These are phyloP conservation scores for Pleomassaria siparia DNA, from an alignment of 2,329 filamentous ascomycete genomes.

Conservation along the genomic window DNA sequence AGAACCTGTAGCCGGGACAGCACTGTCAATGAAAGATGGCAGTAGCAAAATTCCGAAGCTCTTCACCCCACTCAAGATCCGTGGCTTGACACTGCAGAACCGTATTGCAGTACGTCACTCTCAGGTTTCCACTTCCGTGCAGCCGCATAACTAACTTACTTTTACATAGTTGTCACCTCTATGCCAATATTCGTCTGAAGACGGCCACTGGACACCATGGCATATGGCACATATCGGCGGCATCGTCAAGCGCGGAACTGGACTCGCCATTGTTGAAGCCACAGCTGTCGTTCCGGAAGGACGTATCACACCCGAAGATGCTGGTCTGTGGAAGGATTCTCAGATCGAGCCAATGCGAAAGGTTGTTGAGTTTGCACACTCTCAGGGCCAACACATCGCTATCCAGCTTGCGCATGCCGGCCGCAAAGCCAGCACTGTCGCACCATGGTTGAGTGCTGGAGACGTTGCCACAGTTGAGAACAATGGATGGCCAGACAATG, in stretches of 20 bases:
- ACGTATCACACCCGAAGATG: slow-evolving; percentile 78
- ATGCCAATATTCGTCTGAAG: slow-evolving; percentile 67
- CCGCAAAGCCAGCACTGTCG: slow-evolving; percentile 60
- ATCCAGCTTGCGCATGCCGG: slow-evolving; percentile 85
- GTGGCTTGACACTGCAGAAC: slow-evolving; percentile 66
- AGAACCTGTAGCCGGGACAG: slow-evolving; percentile 50
- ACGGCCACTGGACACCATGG: slow-evolving; percentile 77
- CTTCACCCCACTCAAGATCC: slow-evolving; percentile 59
- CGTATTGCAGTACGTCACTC: slow-evolving; percentile 48
- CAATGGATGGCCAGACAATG: slow-evolving; percentile 58
- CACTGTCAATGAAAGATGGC: slow-evolving; percentile 49
- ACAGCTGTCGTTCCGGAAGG: slow-evolving; percentile 74
- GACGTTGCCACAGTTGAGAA: slow-evolving; percentile 58
- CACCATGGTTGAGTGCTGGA: slow-evolving; percentile 63
- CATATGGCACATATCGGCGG: slow-evolving; percentile 82
- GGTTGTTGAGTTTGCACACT: slow-evolving; percentile 77
- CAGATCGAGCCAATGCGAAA: slow-evolving; percentile 73
- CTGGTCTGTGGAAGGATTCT: slow-evolving; percentile 79
- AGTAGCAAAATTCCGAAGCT: slow-evolving; percentile 59
- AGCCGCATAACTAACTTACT: background rate
- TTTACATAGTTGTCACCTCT: slow-evolving; percentile 49
- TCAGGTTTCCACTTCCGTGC: background rate
- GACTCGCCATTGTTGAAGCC: slow-evolving; percentile 75
- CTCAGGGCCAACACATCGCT: slow-evolving; percentile 72
- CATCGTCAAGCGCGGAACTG: slow-evolving; percentile 74